These are phyloP conservation scores for Mortierella sp. DNA, from an alignment of 371 early-diverging fungal genomes.

Conservation along the genomic window DNA sequence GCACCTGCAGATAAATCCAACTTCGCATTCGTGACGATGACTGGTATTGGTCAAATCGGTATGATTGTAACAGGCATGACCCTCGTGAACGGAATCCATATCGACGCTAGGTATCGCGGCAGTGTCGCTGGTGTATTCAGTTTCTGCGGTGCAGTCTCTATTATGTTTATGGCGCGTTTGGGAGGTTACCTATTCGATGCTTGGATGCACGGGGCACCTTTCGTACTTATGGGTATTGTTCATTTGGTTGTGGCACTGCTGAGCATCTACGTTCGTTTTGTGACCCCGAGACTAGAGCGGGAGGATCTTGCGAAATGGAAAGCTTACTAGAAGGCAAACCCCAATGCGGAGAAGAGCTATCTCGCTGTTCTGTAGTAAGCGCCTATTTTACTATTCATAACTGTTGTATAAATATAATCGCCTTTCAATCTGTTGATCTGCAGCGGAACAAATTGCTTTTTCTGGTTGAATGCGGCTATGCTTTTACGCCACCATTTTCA, in stretches of 20 bases:
- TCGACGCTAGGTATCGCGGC: slow-evolving; percentile 70
- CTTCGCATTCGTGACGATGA: slow-evolving; percentile 65
- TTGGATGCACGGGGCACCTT: slow-evolving; percentile 62
- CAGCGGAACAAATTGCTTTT: too few relatives aligned
- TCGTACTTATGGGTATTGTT: slow-evolving; percentile 59
- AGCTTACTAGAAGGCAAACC: background rate
- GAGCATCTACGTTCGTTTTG: slow-evolving; percentile 39
- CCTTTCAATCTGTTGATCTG: too few relatives aligned
- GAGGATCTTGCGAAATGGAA: slow-evolving; percentile 2
- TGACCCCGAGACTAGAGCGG: slow-evolving; percentile 39
- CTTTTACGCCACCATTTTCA: background rate
- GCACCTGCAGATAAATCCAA: slow-evolving; percentile 69
- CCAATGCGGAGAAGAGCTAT: background rate
- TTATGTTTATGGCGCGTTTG: slow-evolving; percentile 62
- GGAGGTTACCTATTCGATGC: slow-evolving; percentile 64
- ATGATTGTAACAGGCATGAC: slow-evolving; percentile 81
- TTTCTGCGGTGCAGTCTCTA: slow-evolving; percentile 76
- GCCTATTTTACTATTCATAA: too few relatives aligned
- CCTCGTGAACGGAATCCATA: slow-evolving; percentile 67
- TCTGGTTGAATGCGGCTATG: background rate
- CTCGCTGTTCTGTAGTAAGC: background rate
- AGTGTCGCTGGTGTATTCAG: slow-evolving; percentile 78
- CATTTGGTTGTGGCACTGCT: slow-evolving; percentile 46
- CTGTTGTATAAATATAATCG: background rate
- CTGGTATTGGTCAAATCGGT: slow-evolving; percentile 83